Evolutionary conservation across 495 filamentous ascomycete genomes (phyloP).

Genomic region (Trichoderma gamsii): DNA sequence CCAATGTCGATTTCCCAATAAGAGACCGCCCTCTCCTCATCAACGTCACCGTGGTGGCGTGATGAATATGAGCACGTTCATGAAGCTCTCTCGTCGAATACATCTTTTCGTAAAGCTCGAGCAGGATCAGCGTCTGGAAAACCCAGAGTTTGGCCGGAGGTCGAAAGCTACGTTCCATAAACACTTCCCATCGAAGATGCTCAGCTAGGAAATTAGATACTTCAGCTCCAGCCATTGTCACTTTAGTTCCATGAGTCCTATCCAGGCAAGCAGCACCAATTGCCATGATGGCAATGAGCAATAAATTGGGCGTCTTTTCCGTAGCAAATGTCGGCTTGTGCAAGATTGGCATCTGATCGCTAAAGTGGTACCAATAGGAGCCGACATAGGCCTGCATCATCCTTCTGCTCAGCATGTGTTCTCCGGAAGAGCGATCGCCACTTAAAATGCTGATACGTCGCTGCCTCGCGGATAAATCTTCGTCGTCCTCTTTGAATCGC

Average conservation of each 20-base stretch:
- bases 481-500: constrained; percentile 74
- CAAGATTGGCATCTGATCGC: constrained; percentile 88
- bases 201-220: constrained; percentile 82
- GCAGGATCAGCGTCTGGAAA: constrained; percentile 82
- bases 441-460: constrained; percentile 74
- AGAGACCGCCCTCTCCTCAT: constrained; percentile 91
- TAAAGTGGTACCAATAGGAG: constrained; percentile 93
- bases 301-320: constrained; percentile 73
- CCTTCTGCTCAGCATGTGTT: constrained; percentile 75
- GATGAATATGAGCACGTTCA: constrained; percentile 94
- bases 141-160: constrained; percentile 97
- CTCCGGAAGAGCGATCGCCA: constrained; percentile 63
- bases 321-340: constrained; percentile 91
- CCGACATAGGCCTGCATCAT: constrained; percentile 96
- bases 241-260: constrained; percentile 64
- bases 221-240: constrained; percentile 66
- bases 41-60: constrained; percentile 89
- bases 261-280: constrained; percentile 89
- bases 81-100: constrained; percentile 86
- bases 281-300: constrained; percentile 89
- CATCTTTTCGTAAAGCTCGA: constrained; percentile 96
- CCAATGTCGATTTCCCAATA: constrained; percentile 80
- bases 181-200: constrained; percentile 89
- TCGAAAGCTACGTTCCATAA: constrained; percentile 84
- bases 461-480: constrained; percentile 32